Conservation (phyloP, 352 stramenopile species). For the Elongisporangium prolatum region DNA sequence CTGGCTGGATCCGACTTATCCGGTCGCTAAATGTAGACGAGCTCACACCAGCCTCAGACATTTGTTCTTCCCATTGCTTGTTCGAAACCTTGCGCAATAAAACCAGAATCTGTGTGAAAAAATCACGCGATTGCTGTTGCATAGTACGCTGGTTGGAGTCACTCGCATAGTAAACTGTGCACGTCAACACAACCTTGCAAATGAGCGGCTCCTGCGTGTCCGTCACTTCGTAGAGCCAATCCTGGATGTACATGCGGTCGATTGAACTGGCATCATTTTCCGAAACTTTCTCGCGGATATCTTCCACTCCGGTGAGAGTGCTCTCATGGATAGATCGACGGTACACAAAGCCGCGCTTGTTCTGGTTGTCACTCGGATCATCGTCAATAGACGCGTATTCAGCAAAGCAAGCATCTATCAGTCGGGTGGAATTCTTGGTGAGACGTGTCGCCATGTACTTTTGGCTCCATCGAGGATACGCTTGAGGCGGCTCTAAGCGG, state of each 20-base stretch:
- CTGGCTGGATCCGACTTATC: constrained; percentile 6
- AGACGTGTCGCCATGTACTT: constrained; percentile 60
- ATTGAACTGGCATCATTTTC: constrained; percentile 37
- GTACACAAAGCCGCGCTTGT: constrained; percentile 62
- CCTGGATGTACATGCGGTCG: constrained; percentile 50
- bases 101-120: constrained; percentile 50
- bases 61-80: constrained; percentile 51
- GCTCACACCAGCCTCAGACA: constrained; percentile 14
- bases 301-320: constrained; percentile 30
- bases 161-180: constrained; percentile 42
- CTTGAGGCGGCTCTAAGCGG: constrained; percentile 18
- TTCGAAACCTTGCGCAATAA: constrained; percentile 42
- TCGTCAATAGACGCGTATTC: constrained; percentile 45
- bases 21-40: constrained; percentile 20
- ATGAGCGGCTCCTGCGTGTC: constrained; percentile 52
- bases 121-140: constrained; percentile 56
- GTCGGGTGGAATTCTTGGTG: constrained; percentile 43
- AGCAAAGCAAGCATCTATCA: constrained; percentile 58
- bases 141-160: constrained; percentile 16
- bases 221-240: constrained; percentile 66
- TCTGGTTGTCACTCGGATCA: constrained; percentile 17
- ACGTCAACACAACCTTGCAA: constrained; percentile 71
- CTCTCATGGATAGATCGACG: constrained; percentile 62
- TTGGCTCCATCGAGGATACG: constrained; percentile 62
- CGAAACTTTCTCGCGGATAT: constrained; percentile 35